Percentiles rank a stretch among this genome's conserved stretches.
Conservation (phyloP, 2,329 filamentous ascomycete species). For the Fusarium zealandicum region DNA sequence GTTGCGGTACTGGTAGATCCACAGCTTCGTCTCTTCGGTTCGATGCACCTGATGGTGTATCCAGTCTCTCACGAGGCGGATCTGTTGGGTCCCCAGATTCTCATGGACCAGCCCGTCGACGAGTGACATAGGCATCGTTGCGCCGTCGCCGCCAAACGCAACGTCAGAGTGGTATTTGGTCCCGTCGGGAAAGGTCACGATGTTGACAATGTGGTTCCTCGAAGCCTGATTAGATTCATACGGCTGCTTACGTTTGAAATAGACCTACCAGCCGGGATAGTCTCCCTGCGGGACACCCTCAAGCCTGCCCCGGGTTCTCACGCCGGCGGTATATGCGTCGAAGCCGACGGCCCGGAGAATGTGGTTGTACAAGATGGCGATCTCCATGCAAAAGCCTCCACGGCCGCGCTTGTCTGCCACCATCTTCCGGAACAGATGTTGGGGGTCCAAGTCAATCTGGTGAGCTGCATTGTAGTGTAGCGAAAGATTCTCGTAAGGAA, state of each 20-base stretch:
- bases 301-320: conserved; percentile 52
- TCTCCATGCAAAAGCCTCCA: conserved; percentile 70
- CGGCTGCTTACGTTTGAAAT: background rate
- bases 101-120: conserved; percentile 49
- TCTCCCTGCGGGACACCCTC: conserved; percentile 51
- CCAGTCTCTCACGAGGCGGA: conserved; percentile 59
- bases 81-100: conserved; percentile 62
- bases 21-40: conserved; percentile 55
- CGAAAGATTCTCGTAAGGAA: conserved; percentile 65
- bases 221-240: background rate
- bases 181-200: conserved; percentile 61
- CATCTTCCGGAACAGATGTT: conserved; percentile 58
- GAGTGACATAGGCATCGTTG: conserved; percentile 64
- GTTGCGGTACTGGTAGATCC: conserved; percentile 70
- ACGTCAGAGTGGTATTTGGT: conserved; percentile 65
- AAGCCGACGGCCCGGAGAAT: conserved; percentile 60
- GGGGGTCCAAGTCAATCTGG: conserved; percentile 52
- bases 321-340: conserved; percentile 63
- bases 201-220: conserved; percentile 65
- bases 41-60: conserved; percentile 52
- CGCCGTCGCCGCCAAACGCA: conserved; percentile 70
- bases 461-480: conserved; percentile 58
- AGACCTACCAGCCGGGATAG: conserved; percentile 57
- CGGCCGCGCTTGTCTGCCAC: conserved; percentile 50
- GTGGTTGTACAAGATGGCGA: conserved; percentile 62